Conservation (phyloP, 2,329 filamentous ascomycete genomes). For the Exserohilum rostratum region DNA sequence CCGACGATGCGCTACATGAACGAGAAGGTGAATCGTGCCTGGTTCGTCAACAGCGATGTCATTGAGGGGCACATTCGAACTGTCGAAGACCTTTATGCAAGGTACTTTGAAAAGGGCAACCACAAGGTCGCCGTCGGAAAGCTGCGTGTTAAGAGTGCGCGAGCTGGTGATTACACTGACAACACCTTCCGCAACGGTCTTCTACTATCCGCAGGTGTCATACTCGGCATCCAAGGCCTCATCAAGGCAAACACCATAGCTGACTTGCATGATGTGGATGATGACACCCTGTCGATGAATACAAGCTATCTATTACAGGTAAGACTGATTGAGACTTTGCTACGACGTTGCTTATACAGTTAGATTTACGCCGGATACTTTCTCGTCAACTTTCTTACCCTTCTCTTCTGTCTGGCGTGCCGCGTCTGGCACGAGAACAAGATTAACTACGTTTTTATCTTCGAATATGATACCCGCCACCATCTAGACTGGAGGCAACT, state of each 20-base stretch:
- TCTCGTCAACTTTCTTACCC: conserved; percentile 77
- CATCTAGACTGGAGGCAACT: conserved; percentile 89
- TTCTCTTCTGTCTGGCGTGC: conserved; percentile 85
- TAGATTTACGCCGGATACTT: conserved; percentile 94
- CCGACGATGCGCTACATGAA: conserved; percentile 83
- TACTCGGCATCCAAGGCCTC: conserved; percentile 53
- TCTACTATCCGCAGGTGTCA: conserved; percentile 49
- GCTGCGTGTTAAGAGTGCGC: conserved; percentile 72
- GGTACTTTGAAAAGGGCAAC: conserved; percentile 93
- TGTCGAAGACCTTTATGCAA: conserved; percentile 89
- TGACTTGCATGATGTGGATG: conserved; percentile 21
- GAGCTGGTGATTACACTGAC: conserved; percentile 64
- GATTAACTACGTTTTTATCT: conserved; percentile 96
- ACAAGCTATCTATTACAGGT: conserved; percentile 67
- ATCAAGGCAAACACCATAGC: conserved; percentile 47
- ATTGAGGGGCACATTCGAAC: conserved; percentile 79
- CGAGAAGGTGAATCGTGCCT: conserved; percentile 87
- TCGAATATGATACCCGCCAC: conserved; percentile 90
- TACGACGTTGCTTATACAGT: conserved; percentile 33
- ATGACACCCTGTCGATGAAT: conserved; percentile 27
- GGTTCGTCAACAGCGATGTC: conserved; percentile 89
- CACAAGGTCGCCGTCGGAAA: conserved; percentile 90
- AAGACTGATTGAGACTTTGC: conserved; percentile 60
- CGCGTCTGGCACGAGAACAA: conserved; percentile 81
- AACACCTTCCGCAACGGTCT: conserved; percentile 65